These are phyloP conservation scores for Torrubiella hemipterigena DNA, from an alignment of 2,329 filamentous ascomycete genomes.

Conservation along the genomic window DNA sequence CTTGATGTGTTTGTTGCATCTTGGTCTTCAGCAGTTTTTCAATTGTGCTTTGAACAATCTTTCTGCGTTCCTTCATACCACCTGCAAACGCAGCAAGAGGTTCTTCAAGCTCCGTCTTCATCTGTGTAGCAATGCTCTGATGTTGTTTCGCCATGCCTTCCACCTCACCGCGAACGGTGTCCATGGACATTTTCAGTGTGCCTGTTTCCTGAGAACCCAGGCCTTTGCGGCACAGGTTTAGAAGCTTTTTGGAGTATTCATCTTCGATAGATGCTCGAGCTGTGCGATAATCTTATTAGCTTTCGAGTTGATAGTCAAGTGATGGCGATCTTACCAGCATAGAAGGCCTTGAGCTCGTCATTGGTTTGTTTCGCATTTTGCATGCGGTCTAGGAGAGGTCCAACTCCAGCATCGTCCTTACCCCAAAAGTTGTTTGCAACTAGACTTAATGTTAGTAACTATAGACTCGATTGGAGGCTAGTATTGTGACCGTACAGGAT, in stretches of 20 bases:
- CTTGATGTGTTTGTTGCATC: constrained; percentile 75
- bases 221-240: constrained; percentile 76
- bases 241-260: constrained; percentile 83
- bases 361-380: constrained; percentile 85
- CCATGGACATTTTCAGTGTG: constrained; percentile 70
- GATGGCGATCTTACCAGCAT: constrained; percentile 59
- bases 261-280: constrained; percentile 91
- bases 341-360: constrained; percentile 89
- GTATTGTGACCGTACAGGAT: constrained; percentile 38
- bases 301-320: no score
- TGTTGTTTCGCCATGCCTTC: constrained; percentile 93
- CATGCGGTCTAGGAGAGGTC: constrained; percentile 87
- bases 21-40: constrained; percentile 92
- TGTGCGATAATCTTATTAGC: no score
- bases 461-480: background rate
- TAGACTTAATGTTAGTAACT: constrained; percentile 19
- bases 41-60: constrained; percentile 89
- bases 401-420: constrained; percentile 93
- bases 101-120: constrained; percentile 94
- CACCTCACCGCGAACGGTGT: constrained; percentile 77
- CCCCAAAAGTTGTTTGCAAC: constrained; percentile 99
- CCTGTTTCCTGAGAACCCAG: constrained; percentile 81
- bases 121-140: constrained; percentile 77
- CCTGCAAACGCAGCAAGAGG: constrained; percentile 84
- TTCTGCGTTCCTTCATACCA: constrained; percentile 89